Evolutionary conservation across 1,284 basidiomycete genomes (phyloP).

Genomic region (Pseudozyma tsukubaensis): DNA sequence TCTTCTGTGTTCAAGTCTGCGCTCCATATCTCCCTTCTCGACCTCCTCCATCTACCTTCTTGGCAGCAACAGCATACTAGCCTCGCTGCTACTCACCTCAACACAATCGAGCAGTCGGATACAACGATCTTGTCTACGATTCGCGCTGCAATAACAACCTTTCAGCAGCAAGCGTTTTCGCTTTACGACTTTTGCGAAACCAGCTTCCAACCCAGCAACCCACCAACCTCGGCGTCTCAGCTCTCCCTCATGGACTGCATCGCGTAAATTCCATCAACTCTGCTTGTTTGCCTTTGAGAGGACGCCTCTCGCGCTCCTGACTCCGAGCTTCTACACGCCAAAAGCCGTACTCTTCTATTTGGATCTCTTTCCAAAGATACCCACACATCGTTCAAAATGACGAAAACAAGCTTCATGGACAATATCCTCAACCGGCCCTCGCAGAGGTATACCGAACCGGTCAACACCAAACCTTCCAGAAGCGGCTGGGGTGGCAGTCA

Average conservation of each 20-base stretch:
- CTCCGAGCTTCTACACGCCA: neutral
- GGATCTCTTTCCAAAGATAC: neutral
- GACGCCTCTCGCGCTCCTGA: conserved; percentile 1
- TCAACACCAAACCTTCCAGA: conserved; percentile 20
- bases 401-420: conserved; percentile 61
- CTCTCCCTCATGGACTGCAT: neutral
- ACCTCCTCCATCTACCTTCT: too few species aligned
- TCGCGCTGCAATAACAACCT: too few species aligned
- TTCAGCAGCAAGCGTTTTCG: too few species aligned
- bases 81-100: too few species aligned
- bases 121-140: too few species aligned
- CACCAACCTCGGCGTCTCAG: neutral
- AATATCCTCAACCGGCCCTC: conserved; percentile 66
- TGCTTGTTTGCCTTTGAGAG: neutral
- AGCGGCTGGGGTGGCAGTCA: conserved; percentile 4
- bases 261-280: neutral
- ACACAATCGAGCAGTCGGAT: too few species aligned
- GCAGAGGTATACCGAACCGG: conserved; percentile 61
- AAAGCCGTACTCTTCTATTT: neutral
- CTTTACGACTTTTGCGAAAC: neutral
- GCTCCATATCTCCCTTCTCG: too few species aligned
- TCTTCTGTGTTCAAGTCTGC: too few species aligned
- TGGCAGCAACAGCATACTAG: too few species aligned
- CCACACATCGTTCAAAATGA: conserved; percentile 39
- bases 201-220: neutral